These are phyloP conservation scores for Tetraselmis chui DNA, from an alignment of 139 green algal species.

Conservation along the genomic window DNA sequence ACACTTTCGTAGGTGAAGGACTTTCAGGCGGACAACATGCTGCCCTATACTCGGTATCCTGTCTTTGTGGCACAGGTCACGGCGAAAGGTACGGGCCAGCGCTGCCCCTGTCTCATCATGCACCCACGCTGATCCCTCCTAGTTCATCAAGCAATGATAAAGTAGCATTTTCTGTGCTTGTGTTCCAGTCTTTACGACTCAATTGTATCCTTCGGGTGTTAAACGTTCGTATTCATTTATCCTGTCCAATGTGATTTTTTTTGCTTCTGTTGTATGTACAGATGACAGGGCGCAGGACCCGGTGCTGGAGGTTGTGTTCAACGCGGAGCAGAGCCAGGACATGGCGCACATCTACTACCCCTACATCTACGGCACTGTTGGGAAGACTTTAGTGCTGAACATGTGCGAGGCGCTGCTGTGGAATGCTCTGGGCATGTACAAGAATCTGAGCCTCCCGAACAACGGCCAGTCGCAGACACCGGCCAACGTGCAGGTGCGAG, in stretches of 20 bases:
- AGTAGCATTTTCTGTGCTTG: no score
- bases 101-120: no score
- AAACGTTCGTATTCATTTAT: no score
- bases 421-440: neutral
- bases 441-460: neutral
- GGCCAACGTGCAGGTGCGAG: neutral
- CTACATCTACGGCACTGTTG: conserved; percentile 37
- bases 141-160: no score
- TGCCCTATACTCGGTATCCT: neutral
- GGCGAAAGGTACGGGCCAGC: neutral
- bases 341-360: conserved; percentile 51
- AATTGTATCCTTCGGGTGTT: no score
- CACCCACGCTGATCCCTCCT: no score
- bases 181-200: no score
- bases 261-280: no score
- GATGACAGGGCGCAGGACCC: conserved; percentile 1
- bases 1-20: neutral
- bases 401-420: conserved; percentile 15
- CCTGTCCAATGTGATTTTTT: no score
- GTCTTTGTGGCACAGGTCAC: neutral
- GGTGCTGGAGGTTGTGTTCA: neutral
- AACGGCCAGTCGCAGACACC: neutral
- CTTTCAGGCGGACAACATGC: neutral
- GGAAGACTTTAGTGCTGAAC: conserved; percentile 22
- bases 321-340: conserved; percentile 29